These are phyloP conservation scores for Tolypocladium ophioglossoides DNA, from an alignment of 2,329 filamentous ascomycete genomes.

Conservation along the genomic window DNA sequence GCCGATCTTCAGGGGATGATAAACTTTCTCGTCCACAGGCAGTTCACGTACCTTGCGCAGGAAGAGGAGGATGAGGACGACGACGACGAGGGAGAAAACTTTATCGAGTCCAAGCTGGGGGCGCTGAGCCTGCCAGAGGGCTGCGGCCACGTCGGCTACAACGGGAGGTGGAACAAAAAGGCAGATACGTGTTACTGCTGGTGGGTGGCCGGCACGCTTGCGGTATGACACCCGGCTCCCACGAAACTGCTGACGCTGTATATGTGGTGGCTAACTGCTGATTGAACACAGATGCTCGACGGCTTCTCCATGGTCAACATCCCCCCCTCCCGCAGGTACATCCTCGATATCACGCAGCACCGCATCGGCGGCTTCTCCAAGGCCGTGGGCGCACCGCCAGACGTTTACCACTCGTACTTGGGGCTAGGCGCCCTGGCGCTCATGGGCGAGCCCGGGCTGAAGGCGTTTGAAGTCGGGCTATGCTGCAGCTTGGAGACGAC, in stretches of 20 bases:
- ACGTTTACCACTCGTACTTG: slow-evolving; percentile 82
- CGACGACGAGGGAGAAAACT: slow-evolving; percentile 31
- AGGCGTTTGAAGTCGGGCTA: slow-evolving; percentile 61
- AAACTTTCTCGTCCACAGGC: slow-evolving; percentile 53
- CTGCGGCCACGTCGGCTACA: slow-evolving; percentile 59
- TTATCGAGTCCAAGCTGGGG: slow-evolving; percentile 23
- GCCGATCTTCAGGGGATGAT: slow-evolving; percentile 20
- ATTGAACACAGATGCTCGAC: slow-evolving; percentile 41
- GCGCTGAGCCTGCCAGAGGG: slow-evolving; percentile 20
- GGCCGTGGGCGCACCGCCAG: slow-evolving; percentile 53
- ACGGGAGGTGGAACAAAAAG: slow-evolving; percentile 82
- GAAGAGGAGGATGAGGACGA: slow-evolving; percentile 34
- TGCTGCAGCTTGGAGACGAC: slow-evolving; percentile 59
- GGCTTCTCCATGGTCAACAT: slow-evolving; percentile 46
- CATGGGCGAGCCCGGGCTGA: slow-evolving; percentile 59
- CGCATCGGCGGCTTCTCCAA: slow-evolving; percentile 77
- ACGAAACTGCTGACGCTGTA: slow-evolving; percentile 8
- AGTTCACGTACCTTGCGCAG: slow-evolving; percentile 47
- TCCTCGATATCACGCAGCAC: slow-evolving; percentile 82
- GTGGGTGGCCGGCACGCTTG: slow-evolving; percentile 67
- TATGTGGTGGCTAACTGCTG: neutral
- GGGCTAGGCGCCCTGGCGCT: slow-evolving; percentile 72
- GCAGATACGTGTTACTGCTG: slow-evolving; percentile 95
- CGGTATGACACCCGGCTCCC: slow-evolving; percentile 30
- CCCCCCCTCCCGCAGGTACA: slow-evolving; percentile 58